Evolutionary conservation across 495 filamentous ascomycete species (phyloP), one percentile per base, ranked within the genome.

Genomic region (Penicillium bovifimosum): DNA sequence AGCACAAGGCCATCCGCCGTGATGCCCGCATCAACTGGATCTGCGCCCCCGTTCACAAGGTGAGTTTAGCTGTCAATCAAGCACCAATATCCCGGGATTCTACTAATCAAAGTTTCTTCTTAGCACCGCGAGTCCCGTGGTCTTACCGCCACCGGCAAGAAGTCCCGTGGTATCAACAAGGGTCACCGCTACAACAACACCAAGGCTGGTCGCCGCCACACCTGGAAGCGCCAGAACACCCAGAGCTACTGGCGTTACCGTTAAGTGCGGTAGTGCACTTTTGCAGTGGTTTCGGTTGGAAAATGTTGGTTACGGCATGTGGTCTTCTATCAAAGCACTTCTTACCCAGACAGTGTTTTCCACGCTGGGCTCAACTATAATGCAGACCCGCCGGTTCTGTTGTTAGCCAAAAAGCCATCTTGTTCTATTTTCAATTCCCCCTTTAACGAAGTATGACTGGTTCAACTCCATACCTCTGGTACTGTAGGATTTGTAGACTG

Each of bases 1-100:
- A 95, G 80, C 93, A 99, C 88, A 97, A 96, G 84, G 93, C 95
- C 72, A 99, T 97, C 80, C 92, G 93, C 75, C 90, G 88, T 62
- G 93, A 99, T 77, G 80, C 93, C 64, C 90, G 93, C 72, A 96
- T 99, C 86, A 99, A 96, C 86, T 99, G 93, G 93, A 99, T 99
- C 80, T 88, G 90, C 75, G 93, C 92, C 76, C 85, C 95, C 54
- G 95, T 97, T 60, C 93, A 99, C 87, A 99, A 99, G 79, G 81
- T 82, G 57, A 36, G 73, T 70, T 51, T 59, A 8, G 8, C 13
- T 42, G 4, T 2, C 2, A 26, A 26, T 27, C 2, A 1, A 5
- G 14, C 5, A n/a, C 8, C 14, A 7, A 14, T 34, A 9, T 13
- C 0, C 5, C 8, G 11, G 31, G 34, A 34, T 42, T 7, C 46